Evolutionary conservation across 148 eudicot species (phyloP), one percentile per base, ranked within the genome.

Genomic region (Diospyros lotus): DNA sequence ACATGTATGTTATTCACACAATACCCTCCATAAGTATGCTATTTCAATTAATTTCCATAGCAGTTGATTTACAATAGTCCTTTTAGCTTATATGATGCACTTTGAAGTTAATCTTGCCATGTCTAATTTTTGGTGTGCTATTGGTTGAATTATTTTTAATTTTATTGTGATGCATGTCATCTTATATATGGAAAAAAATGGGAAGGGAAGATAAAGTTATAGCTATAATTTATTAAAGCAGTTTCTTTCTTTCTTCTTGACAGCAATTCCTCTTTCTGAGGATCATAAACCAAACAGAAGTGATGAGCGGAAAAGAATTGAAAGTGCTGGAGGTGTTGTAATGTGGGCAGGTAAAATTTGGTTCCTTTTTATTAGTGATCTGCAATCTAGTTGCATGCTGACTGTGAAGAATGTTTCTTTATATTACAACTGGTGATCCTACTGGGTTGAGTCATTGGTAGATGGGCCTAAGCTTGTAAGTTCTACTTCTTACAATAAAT

Each of bases 261-360:
- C 99, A 95, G 99, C 99, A 46, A 91, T 95, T 78, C 84, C 97
- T 38, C 96, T 92, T 48, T 95, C 99, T 65, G 98, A 95, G 70
- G 99, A 95, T 91, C 99, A 95, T 75, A 95, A 95, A 78, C 99
- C 99, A 64, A 93, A 95, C 77, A 88, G 99, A 84, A 82, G 78
- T 75, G 99, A 95, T 76, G 99, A 95, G 79, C 87, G 99, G 52
- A 84, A 88, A 83, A 91, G 99, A 86, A 95, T 95, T 64, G 99
- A 95, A 84, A 88, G 62, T 83, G 99, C 99, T 61, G 99, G 99
- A 70, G 97, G 99, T 15, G 88, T 92, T 68, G 96, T 95, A 14
- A 95, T 93, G 94, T 92, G 99, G 99, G 97, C 99, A 78, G 99
- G 99, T 95, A 70, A 85, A 81, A 60, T 54, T 45, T 63, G 2